These are phyloP conservation scores for Rhytidiadelphus loreus DNA, from an alignment of 225 moss, liverwort and hornwort species.

Conservation along the genomic window DNA sequence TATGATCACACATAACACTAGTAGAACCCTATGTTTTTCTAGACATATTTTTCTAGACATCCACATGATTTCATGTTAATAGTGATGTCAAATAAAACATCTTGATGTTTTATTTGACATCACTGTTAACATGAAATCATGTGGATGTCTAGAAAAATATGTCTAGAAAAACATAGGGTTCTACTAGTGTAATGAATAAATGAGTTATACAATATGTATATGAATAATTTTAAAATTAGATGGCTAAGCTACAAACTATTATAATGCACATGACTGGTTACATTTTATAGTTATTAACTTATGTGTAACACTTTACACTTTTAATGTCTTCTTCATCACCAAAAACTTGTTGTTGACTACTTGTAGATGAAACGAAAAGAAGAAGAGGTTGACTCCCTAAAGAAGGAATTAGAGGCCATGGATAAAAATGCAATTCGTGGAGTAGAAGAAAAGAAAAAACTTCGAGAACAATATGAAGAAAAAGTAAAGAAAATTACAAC, in stretches of 20 bases:
- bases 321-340: not conserved
- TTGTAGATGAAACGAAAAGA: conserved; percentile 70
- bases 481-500: conserved; percentile 72
- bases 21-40: too few species aligned
- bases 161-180: too few species aligned
- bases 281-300: not conserved
- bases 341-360: not conserved
- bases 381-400: conserved; percentile 63
- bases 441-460: conserved; percentile 53
- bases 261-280: not conserved
- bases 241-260: not conserved
- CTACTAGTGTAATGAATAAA: not conserved
- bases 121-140: too few species aligned
- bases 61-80: too few species aligned
- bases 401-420: conserved; percentile 66
- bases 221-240: not conserved
- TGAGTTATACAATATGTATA: not conserved
- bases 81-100: too few species aligned
- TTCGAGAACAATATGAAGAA: conserved; percentile 75
- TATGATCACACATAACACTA: not conserved
- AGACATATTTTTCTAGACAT: too few species aligned
- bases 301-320: not conserved
- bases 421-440: conserved; percentile 60
- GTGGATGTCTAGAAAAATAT: too few species aligned
- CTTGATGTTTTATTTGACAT: too few species aligned